Evolutionary conservation across 1,139 yeast genomes (phyloP).

Genomic region (Saccharomycopsis crataegensis): DNA sequence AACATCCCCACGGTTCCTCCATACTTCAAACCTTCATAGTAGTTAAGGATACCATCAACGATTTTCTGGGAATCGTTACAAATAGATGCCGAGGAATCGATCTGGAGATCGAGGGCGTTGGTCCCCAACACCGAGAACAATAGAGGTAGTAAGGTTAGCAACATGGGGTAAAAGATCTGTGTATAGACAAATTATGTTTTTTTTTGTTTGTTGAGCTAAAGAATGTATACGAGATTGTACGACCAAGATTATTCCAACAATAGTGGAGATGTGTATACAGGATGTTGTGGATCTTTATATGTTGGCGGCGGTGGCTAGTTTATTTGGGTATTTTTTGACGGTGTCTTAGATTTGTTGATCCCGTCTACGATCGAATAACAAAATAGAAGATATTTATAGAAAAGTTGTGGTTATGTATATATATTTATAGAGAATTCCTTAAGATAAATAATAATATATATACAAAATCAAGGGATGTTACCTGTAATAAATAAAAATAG

Average conservation of each 20-base stretch:
- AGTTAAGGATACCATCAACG: conserved; percentile 48
- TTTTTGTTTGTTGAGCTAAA: neutral
- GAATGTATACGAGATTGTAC: no score
- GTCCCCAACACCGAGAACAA: neutral
- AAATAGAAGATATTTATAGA: no score
- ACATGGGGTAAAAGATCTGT: neutral
- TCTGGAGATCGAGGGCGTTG: conserved; percentile 26
- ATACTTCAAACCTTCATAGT: conserved; percentile 42
- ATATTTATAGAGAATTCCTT: no score
- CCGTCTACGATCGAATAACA: no score
- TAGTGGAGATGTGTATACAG: no score
- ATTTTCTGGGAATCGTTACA: conserved; percentile 46
- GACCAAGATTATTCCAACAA: no score
- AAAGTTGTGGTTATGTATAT: no score
- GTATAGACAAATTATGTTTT: no score
- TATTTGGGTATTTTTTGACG: conserved; percentile 34
- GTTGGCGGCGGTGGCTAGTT: conserved; percentile 52
- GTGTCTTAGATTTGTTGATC: conserved; percentile 26
- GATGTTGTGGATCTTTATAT: no score
- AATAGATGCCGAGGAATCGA: conserved; percentile 30
- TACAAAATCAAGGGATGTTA: no score
- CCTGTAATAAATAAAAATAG: no score
- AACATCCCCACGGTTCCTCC: conserved; percentile 62
- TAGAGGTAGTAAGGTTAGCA: neutral
- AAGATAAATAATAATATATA: no score